Conservation (phyloP, 164 flowering plant species). For the Vitis amurensis region DNA sequence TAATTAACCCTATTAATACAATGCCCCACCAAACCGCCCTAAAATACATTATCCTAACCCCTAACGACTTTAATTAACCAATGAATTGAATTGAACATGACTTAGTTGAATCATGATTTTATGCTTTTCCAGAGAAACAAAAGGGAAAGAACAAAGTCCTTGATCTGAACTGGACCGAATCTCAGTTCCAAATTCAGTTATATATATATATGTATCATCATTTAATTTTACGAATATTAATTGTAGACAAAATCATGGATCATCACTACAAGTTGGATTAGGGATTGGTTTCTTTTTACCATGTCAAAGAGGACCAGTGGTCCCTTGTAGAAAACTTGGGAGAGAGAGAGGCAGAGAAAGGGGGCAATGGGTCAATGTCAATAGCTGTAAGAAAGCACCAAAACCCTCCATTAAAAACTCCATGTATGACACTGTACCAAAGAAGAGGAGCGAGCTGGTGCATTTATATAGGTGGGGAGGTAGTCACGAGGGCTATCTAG, state of each 20-base stretch:
- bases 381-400: constrained; percentile 36
- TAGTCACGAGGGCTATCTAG: constrained; percentile 18
- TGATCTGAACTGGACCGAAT: too few species aligned
- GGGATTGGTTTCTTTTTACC: background rate
- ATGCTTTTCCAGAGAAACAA: too few species aligned
- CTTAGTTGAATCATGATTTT: too few species aligned
- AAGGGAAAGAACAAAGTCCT: too few species aligned
- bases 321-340: constrained; percentile 13
- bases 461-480: constrained; percentile 11
- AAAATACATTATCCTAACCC: background rate
- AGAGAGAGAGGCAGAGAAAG: constrained; percentile 14
- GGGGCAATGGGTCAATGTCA: constrained; percentile 24
- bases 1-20: too few species aligned
- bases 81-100: too few species aligned
- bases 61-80: too few species aligned
- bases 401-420: constrained; percentile 31
- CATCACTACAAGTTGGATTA: too few species aligned
- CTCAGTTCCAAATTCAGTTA: too few species aligned
- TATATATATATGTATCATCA: too few species aligned
- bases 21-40: background rate
- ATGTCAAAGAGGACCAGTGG: constrained; percentile 5
- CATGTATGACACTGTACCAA: constrained; percentile 4
- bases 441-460: constrained; percentile 1
- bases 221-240: too few species aligned
- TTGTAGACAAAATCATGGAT: too few species aligned